A percentile compares a stretch with the other conserved stretches of the same genome.
These are phyloP conservation scores for Nitzschia sp. DNA, from an alignment of 108 stramenopile genomes.

Conservation along the genomic window DNA sequence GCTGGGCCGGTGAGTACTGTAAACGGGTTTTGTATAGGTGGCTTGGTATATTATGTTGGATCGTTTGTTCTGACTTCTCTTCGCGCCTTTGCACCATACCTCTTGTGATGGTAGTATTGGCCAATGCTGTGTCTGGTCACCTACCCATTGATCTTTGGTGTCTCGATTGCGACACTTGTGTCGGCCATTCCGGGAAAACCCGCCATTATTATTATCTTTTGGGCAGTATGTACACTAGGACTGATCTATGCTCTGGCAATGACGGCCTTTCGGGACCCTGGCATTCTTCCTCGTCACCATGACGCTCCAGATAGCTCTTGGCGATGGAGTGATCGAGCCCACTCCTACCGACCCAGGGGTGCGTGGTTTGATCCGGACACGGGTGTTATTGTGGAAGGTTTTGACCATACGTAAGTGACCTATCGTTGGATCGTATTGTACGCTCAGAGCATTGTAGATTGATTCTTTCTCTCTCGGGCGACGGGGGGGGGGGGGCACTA, in stretches of 20 bases:
- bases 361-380: conserved; percentile 86
- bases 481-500: background rate
- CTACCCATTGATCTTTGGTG: conserved; percentile 81
- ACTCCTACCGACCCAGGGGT: conserved; percentile 75
- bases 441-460: no score
- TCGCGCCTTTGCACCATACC: background rate
- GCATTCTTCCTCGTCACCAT: conserved; percentile 47
- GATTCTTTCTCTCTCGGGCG: no score
- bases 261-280: conserved; percentile 64
- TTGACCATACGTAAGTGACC: conserved; percentile 82
- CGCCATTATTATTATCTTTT: conserved; percentile 36
- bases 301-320: conserved; percentile 47
- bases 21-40: no score
- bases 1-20: conserved; percentile 70
- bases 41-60: no score
- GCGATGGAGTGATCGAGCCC: conserved; percentile 84
- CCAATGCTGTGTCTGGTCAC: conserved; percentile 89
- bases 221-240: conserved; percentile 44
- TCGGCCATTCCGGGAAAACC: conserved; percentile 41
- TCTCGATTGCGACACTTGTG: conserved; percentile 17
- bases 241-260: conserved; percentile 43
- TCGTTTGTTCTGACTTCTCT: background rate
- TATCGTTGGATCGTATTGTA: background rate
- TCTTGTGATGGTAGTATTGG: conserved; percentile 57
- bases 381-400: conserved; percentile 84